Percentiles rank a stretch among this genome's conserved stretches.
Conservation (phyloP, 2,329 filamentous ascomycete genomes). For the Ceratocystiopsis sp. region DNA sequence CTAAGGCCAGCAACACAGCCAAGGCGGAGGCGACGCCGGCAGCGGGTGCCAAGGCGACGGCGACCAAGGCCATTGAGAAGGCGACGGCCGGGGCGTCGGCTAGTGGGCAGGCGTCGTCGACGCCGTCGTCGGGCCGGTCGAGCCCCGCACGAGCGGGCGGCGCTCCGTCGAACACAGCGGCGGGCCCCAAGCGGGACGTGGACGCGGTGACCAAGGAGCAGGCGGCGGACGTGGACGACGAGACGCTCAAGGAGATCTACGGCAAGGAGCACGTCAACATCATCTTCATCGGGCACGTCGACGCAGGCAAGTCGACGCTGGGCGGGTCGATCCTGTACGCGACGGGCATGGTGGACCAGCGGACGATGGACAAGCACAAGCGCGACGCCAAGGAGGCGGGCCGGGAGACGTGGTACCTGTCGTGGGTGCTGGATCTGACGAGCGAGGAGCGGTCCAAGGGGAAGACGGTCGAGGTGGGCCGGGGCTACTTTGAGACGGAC, state of each 20-base stretch:
- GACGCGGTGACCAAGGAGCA: slow-evolving; percentile 77
- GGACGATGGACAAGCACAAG: slow-evolving; percentile 97
- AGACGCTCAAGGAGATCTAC: slow-evolving; percentile 82
- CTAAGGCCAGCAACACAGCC: slow-evolving; percentile 16
- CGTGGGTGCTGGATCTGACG: slow-evolving; percentile 93
- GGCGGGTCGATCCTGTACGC: slow-evolving; percentile 85
- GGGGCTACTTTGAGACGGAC: slow-evolving; percentile 92
- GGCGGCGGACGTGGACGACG: slow-evolving; percentile 50
- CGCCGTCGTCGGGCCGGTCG: slow-evolving; percentile 67
- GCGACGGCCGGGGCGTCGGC: slow-evolving; percentile 61
- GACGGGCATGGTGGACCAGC: slow-evolving; percentile 98
- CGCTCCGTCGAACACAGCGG: slow-evolving; percentile 32
- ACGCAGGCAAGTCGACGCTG: slow-evolving; percentile 93
- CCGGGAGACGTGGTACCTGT: slow-evolving; percentile 96
- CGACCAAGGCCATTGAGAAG: slow-evolving; percentile 83
- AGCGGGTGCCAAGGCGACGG: slow-evolving; percentile 68
- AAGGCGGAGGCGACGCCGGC: slow-evolving; percentile 19
- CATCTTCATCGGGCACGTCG: slow-evolving; percentile 91
- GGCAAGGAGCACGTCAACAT: slow-evolving; percentile 89
- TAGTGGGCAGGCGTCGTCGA: slow-evolving; percentile 60
- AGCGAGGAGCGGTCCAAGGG: slow-evolving; percentile 93
- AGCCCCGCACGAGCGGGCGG: slow-evolving; percentile 47
- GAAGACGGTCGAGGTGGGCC: slow-evolving; percentile 94
- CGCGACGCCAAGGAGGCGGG: slow-evolving; percentile 89
- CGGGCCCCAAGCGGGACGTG: slow-evolving; percentile 44